Percentiles rank a stretch among this genome's conserved stretches.
These are phyloP conservation scores for Penicillium bovifimosum DNA, from an alignment of 495 filamentous ascomycete species.

Conservation along the genomic window DNA sequence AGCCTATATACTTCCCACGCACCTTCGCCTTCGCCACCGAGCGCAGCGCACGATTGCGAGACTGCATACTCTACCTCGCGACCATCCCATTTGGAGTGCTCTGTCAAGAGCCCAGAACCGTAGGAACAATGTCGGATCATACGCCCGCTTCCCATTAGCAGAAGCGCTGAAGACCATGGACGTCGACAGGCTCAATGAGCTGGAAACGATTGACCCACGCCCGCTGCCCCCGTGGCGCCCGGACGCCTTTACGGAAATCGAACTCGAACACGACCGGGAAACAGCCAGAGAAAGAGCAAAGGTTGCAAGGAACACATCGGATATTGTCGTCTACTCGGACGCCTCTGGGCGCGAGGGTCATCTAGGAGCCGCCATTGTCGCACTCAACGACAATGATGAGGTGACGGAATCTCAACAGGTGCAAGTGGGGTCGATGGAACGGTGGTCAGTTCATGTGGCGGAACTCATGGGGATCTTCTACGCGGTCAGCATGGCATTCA, in stretches of 20 bases:
- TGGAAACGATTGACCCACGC: slow-evolving; percentile 20
- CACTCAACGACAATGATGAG: slow-evolving; percentile 7
- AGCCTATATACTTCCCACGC: too few species aligned
- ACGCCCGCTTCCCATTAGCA: slow-evolving; percentile 9
- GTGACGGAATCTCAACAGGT: slow-evolving; percentile 12
- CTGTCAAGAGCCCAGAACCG: slow-evolving; percentile 7
- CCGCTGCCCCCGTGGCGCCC: slow-evolving; percentile 18
- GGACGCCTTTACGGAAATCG: slow-evolving; percentile 18
- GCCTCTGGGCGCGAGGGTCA: slow-evolving; percentile 8
- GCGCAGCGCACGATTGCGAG: too few species aligned
- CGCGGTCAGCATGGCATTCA: too few species aligned
- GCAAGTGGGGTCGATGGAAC: slow-evolving; percentile 18
- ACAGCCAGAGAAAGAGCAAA: slow-evolving; percentile 13
- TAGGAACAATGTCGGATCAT: slow-evolving; percentile 3
- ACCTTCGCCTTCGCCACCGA: too few species aligned
- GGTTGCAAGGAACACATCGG: not conserved
- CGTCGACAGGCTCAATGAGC: slow-evolving; percentile 4
- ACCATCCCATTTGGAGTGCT: slow-evolving; percentile 3
- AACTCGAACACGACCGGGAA: slow-evolving; percentile 16
- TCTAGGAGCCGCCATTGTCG: not conserved
- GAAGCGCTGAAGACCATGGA: slow-evolving; percentile 9
- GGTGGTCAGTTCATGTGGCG: slow-evolving; percentile 8
- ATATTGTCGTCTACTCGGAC: slow-evolving; percentile 19
- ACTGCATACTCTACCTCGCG: too few species aligned
- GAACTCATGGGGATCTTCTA: too few species aligned